Conservation (phyloP, 1,284 basidiomycete species). For the Ceratobasidium sp. region DNA sequence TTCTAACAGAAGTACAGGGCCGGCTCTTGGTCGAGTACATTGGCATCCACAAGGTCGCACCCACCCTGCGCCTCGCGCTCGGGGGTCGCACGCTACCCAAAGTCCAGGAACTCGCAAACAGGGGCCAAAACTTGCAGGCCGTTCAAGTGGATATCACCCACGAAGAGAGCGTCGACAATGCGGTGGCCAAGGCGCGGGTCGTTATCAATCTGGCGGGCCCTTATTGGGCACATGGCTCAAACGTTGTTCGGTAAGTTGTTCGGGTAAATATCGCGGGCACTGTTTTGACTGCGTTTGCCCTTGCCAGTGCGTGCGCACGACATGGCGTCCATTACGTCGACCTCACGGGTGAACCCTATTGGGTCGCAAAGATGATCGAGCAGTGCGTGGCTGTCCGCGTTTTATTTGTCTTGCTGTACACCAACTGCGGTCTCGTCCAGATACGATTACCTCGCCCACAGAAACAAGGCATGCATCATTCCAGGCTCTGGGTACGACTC, state of each 20-base stretch:
- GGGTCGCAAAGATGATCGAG: slow-evolving; percentile 61
- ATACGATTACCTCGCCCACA: slow-evolving; percentile 70
- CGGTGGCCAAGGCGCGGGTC: slow-evolving; percentile 35
- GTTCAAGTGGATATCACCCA: slow-evolving; percentile 38
- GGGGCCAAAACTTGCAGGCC: slow-evolving; percentile 1
- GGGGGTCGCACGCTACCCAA: slow-evolving; percentile 40
- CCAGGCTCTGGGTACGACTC: slow-evolving; percentile 77
- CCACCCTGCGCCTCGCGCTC: slow-evolving; percentile 18
- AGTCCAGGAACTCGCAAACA: slow-evolving; percentile 18
- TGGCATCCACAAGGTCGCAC: slow-evolving; percentile 13
- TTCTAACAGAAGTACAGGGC: slow-evolving; percentile 22
- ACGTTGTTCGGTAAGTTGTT: slow-evolving; percentile 33
- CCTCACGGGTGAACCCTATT: slow-evolving; percentile 62
- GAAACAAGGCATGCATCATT: slow-evolving; percentile 72
- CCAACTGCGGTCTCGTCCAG: slow-evolving; percentile 46
- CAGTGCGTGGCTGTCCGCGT: slow-evolving; percentile 49
- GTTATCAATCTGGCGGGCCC: slow-evolving; percentile 42
- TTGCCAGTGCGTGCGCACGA: slow-evolving; percentile 58
- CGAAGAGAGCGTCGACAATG: slow-evolving; percentile 20
- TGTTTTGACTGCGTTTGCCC: not conserved
- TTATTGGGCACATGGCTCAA: slow-evolving; percentile 40
- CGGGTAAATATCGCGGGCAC: not conserved
- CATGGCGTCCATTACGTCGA: slow-evolving; percentile 70
- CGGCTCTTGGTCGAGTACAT: slow-evolving; percentile 39
- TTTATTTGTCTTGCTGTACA: not conserved